phyloP scores from a whole-genome alignment of 495 filamentous ascomycete species.

The Monascus purpureus region DNA sequence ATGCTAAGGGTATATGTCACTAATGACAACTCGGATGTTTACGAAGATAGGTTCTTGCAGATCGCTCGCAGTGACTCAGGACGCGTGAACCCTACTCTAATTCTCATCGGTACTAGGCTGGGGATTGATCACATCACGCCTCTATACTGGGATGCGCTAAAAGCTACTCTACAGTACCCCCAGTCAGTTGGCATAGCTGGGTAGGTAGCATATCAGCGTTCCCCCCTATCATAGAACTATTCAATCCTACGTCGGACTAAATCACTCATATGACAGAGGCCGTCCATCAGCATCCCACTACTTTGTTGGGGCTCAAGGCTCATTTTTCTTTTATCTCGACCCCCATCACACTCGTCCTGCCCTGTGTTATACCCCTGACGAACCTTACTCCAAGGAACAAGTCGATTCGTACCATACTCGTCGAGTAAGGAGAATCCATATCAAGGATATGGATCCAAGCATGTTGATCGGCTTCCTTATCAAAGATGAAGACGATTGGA shows the following conservation, averaged over 20 bases:
- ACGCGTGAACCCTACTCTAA: constrained; percentile 66
- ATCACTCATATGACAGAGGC: constrained; percentile 38
- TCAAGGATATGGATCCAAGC: constrained; percentile 93
- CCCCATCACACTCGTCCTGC: constrained; percentile 69
- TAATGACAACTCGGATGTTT: constrained; percentile 80
- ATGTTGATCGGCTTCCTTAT: constrained; percentile 98
- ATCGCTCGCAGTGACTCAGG: constrained; percentile 51
- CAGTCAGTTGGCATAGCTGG: constrained; percentile 94
- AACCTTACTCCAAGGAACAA: constrained; percentile 53
- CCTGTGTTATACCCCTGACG: constrained; percentile 40
- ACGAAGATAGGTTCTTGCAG: constrained; percentile 72
- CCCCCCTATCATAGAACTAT: too few relatives aligned
- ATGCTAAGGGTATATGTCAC: constrained; percentile 74
- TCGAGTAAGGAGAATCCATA: constrained; percentile 63
- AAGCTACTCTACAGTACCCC: constrained; percentile 61
- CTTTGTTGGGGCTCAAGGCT: constrained; percentile 88
- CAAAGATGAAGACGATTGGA: constrained; percentile 68
- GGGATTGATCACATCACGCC: constrained; percentile 90
- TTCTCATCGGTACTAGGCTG: constrained; percentile 74
- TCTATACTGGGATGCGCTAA: constrained; percentile 83
- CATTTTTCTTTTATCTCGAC: constrained; percentile 87
- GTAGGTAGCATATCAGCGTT: too few relatives aligned
- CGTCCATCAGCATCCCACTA: constrained; percentile 93
- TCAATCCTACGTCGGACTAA: neutral
- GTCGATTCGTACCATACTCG: constrained; percentile 77